These are phyloP conservation scores for Stagonosporopsis rhizophila DNA, from an alignment of 2,329 filamentous ascomycete species.

Conservation along the genomic window DNA sequence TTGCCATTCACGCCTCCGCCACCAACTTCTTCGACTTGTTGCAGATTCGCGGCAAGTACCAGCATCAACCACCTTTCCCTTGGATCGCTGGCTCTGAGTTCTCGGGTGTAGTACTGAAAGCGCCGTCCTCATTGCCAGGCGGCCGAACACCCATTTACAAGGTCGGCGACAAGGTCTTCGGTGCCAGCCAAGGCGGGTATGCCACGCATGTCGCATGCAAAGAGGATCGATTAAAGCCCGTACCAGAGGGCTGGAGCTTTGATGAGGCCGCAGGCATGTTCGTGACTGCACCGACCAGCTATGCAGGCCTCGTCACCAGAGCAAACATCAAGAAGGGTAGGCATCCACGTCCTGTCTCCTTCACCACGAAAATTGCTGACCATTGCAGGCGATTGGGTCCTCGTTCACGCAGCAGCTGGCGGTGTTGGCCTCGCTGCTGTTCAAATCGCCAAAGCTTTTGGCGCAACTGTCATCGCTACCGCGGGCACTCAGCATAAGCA, in stretches of 20 bases:
- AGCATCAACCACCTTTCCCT: conserved; percentile 85
- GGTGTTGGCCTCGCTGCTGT: conserved; percentile 92
- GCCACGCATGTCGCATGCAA: conserved; percentile 74
- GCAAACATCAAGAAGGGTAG: conserved; percentile 71
- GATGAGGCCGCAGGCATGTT: conserved; percentile 87
- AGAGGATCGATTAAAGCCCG: conserved; percentile 72
- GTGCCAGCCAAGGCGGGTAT: conserved; percentile 84
- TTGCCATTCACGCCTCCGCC: conserved; percentile 84
- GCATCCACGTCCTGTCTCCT: neutral
- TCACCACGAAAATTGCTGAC: neutral
- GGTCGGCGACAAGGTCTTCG: conserved; percentile 84
- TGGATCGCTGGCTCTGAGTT: conserved; percentile 91
- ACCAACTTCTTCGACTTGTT: conserved; percentile 98
- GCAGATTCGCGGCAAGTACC: conserved; percentile 95
- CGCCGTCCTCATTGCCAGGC: conserved; percentile 61
- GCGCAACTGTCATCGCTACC: conserved; percentile 91
- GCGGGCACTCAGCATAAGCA: conserved; percentile 83
- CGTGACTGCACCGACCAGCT: conserved; percentile 90
- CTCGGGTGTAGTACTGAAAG: conserved; percentile 75
- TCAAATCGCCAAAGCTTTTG: conserved; percentile 90
- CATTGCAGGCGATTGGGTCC: conserved; percentile 74
- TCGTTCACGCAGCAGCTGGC: conserved; percentile 91
- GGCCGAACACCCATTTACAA: conserved; percentile 67
- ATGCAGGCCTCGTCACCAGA: conserved; percentile 79
- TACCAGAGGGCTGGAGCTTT: conserved; percentile 83